phyloP scores from a whole-genome alignment of 2,329 filamentous ascomycete species.

The Aspergillus candidus region DNA sequence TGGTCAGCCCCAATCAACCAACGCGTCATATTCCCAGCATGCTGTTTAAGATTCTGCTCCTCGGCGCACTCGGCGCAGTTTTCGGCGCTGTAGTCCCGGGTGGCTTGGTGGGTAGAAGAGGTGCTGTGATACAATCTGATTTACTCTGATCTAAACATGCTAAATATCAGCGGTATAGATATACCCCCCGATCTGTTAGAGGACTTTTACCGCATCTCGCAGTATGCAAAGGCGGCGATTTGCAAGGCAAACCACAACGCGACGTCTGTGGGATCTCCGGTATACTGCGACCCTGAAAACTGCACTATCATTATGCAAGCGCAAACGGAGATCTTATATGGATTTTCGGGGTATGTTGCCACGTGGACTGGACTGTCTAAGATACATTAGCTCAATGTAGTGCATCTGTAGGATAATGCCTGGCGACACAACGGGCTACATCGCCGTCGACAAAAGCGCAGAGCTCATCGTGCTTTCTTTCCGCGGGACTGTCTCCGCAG shows the following conservation, averaged over 20 bases:
- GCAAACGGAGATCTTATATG: slow-evolving; percentile 1
- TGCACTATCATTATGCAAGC: not conserved
- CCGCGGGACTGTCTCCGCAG: slow-evolving; percentile 2
- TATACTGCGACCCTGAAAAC: slow-evolving; percentile 3
- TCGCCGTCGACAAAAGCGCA: slow-evolving; percentile 3
- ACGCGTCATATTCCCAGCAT: too few relatives aligned
- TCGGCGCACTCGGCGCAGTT: too few relatives aligned
- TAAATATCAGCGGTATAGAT: not conserved
- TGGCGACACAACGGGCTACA: slow-evolving; percentile 3
- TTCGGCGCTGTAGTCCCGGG: too few relatives aligned
- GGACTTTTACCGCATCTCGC: not conserved
- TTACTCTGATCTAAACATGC: too few relatives aligned
- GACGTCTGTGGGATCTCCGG: not conserved
- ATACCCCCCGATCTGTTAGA: not conserved
- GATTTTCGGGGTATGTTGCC: not conserved
- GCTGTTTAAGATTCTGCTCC: too few relatives aligned
- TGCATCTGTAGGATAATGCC: not conserved
- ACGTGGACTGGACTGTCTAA: not conserved
- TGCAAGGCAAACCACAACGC: slow-evolving; percentile 4
- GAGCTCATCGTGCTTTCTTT: slow-evolving; percentile 2
- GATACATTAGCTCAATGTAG: not conserved
- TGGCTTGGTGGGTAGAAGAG: too few relatives aligned
- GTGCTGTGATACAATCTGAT: too few relatives aligned
- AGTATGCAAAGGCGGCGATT: slow-evolving; percentile 1
- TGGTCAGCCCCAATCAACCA: too few relatives aligned